A percentile compares a stretch with the other conserved stretches of the same genome.
phyloP scores from a whole-genome alignment of 768 basidiomycete species.

The Sutorius australiensis region DNA sequence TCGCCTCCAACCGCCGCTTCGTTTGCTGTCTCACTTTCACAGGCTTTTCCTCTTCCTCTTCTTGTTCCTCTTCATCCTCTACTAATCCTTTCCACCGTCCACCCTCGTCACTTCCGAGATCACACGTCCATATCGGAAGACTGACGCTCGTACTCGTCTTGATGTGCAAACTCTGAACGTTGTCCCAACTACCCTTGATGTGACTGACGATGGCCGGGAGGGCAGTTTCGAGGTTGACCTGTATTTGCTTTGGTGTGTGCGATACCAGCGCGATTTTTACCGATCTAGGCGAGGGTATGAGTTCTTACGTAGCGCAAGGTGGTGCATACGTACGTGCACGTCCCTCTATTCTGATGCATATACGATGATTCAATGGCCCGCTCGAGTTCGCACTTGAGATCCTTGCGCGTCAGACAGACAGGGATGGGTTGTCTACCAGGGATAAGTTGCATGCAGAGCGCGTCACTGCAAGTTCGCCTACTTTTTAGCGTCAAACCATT shows the following conservation, averaged over 20 bases:
- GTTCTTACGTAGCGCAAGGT: neutral
- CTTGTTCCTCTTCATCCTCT: neutral
- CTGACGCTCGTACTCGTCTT: conserved; percentile 83
- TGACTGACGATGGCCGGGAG: conserved; percentile 69
- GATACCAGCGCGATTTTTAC: conserved; percentile 78
- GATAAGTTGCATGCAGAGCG: neutral
- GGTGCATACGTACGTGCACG: conserved; percentile 68
- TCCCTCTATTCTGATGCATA: conserved; percentile 93
- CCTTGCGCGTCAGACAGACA: conserved; percentile 82
- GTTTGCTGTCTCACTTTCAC: conserved; percentile 1
- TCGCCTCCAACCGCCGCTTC: conserved; percentile 12
- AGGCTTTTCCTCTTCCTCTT: neutral
- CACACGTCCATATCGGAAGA: conserved; percentile 89
- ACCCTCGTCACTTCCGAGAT: conserved; percentile 49
- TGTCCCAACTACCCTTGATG: conserved; percentile 84
- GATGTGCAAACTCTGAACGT: conserved; percentile 83
- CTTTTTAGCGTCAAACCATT: conserved; percentile 97
- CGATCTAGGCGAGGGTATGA: conserved; percentile 45
- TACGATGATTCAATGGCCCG: conserved; percentile 92
- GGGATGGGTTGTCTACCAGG: conserved; percentile 84
- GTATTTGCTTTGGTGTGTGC: conserved; percentile 68
- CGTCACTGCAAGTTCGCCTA: conserved; percentile 35
- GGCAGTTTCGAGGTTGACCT: conserved; percentile 74
- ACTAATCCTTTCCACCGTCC: conserved; percentile 31
- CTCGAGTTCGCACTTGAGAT: conserved; percentile 90